A percentile compares a stretch with the other conserved stretches of the same genome.
These are phyloP conservation scores for Gynostemma pentaphyllum DNA, from an alignment of 306 rosid genomes.

Conservation along the genomic window DNA sequence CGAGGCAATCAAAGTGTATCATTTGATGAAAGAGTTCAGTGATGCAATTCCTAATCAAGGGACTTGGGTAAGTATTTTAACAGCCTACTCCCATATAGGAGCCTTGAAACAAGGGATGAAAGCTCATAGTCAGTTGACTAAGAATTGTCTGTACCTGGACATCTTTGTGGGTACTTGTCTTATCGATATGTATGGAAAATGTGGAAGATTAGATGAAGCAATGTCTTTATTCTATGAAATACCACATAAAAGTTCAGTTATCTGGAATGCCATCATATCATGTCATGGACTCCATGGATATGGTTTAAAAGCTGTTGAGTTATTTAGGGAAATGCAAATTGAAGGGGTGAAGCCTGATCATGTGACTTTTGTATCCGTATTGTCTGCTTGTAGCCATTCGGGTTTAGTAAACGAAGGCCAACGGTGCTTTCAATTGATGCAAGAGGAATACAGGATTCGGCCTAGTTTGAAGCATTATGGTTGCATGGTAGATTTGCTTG, in stretches of 20 bases:
- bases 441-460: slow-evolving; percentile 28
- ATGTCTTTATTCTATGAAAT: slow-evolving; percentile 25
- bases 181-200: slow-evolving; percentile 46
- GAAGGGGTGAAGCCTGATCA: slow-evolving; percentile 29
- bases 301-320: slow-evolving; percentile 24
- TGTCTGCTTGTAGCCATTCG: slow-evolving; percentile 46
- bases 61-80: slow-evolving; percentile 37
- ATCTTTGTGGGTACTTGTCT: slow-evolving; percentile 36
- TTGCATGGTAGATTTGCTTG: slow-evolving; percentile 44
- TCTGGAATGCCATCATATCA: slow-evolving; percentile 39
- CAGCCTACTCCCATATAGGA: slow-evolving; percentile 34
- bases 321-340: slow-evolving; percentile 27
- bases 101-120: slow-evolving; percentile 38
- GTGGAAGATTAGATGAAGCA: slow-evolving; percentile 39
- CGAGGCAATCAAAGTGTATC: slow-evolving; percentile 29
- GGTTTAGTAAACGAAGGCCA: slow-evolving; percentile 35
- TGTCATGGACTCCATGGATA: slow-evolving; percentile 43
- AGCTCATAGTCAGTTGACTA: slow-evolving; percentile 35
- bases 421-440: slow-evolving; percentile 28
- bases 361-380: slow-evolving; percentile 28
- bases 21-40: slow-evolving; percentile 21
- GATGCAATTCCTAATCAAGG: slow-evolving; percentile 33
- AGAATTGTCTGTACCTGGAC: slow-evolving; percentile 24
- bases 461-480: slow-evolving; percentile 33
- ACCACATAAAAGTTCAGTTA: slow-evolving; percentile 19